These are phyloP conservation scores for Clavispora phyllophila DNA, from an alignment of 805 yeast species.

Conservation along the genomic window DNA sequence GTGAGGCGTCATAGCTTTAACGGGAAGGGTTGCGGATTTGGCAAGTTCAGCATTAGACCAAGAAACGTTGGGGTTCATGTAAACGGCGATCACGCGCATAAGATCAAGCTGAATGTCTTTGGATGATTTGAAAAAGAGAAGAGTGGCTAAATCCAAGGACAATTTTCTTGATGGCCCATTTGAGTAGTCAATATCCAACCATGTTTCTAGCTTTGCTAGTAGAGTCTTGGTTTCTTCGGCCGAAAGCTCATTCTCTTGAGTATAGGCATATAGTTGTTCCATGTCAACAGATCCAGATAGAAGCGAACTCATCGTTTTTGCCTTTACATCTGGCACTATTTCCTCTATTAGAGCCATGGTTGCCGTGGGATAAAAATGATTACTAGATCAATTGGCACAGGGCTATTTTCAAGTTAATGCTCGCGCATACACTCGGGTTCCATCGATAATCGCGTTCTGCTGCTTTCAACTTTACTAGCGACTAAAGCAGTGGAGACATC, in stretches of 20 bases:
- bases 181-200: background rate
- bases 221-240: background rate
- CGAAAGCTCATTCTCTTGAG: background rate
- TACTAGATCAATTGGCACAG: too few relatives aligned
- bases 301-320: background rate
- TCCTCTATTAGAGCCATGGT: background rate
- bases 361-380: background rate
- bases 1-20: background rate
- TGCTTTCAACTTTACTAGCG: too few relatives aligned
- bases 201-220: background rate
- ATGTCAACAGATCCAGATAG: background rate
- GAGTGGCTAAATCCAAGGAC: background rate
- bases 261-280: background rate
- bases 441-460: background rate
- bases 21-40: background rate
- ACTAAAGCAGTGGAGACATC: too few relatives aligned
- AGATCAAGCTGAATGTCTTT: background rate
- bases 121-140: background rate
- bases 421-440: background rate
- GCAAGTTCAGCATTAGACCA: conserved; percentile 18
- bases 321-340: background rate
- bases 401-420: too few relatives aligned
- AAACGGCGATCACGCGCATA: conserved; percentile 11
- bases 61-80: conserved; percentile 26
- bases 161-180: background rate